Evolutionary conservation across 2,329 filamentous ascomycete genomes (phyloP).

Genomic region (Claviceps quebecensis): DNA sequence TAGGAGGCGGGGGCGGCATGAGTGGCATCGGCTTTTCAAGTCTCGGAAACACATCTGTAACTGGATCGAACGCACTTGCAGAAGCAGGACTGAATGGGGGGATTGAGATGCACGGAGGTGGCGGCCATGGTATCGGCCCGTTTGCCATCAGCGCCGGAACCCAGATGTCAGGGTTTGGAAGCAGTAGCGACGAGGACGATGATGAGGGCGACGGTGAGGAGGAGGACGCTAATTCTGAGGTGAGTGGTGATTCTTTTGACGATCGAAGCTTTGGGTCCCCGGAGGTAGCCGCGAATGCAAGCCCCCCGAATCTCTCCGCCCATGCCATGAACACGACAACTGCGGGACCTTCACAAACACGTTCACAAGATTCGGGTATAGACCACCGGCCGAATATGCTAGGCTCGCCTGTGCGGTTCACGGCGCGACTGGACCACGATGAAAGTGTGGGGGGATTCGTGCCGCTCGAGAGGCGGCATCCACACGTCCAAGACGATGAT

Average conservation of each 20-base stretch:
- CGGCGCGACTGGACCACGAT: conserved; percentile 3
- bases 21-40: conserved; percentile 35
- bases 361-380: conserved; percentile 10
- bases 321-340: conserved; percentile 19
- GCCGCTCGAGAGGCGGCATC: not conserved
- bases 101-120: conserved; percentile 53
- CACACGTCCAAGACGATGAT: not conserved
- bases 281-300: conserved; percentile 15
- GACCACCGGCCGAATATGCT: conserved; percentile 6
- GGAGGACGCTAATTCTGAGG: conserved; percentile 57
- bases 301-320: conserved; percentile 10
- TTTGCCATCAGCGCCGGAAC: conserved; percentile 63
- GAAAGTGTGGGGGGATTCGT: conserved; percentile 4
- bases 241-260: conserved; percentile 32
- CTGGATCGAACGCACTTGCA: conserved; percentile 55
- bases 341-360: conserved; percentile 14
- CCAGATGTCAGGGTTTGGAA: conserved; percentile 81
- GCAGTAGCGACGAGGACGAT: conserved; percentile 90
- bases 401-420: conserved; percentile 5
- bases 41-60: conserved; percentile 22
- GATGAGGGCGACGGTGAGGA: conserved; percentile 83
- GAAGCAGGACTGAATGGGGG: conserved; percentile 69
- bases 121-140: conserved; percentile 51
- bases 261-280: conserved; percentile 15
- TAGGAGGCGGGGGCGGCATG: conserved; percentile 31